These are phyloP conservation scores for Cyclospora cayetanensis DNA, from an alignment of 169 alveolate genomes.

Conservation along the genomic window DNA sequence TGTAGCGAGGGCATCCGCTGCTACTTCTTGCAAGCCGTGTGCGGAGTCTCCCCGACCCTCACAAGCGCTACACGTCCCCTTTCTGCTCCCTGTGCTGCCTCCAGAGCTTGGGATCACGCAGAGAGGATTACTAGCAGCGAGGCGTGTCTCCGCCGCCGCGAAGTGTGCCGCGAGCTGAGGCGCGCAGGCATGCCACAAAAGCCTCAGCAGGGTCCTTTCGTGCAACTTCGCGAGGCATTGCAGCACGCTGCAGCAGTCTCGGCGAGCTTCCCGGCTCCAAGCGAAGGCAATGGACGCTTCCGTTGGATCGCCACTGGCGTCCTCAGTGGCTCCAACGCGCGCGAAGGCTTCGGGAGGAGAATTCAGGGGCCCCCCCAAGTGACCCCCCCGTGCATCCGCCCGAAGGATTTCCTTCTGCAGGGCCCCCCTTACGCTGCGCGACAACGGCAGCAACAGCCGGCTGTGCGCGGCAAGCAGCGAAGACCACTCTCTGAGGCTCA, in stretches of 20 bases:
- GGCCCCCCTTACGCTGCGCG: neutral
- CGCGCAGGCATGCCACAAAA: neutral
- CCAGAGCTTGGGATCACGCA: neutral
- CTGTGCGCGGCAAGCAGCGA: neutral
- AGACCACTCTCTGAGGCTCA: neutral
- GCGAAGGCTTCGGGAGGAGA: too few relatives aligned
- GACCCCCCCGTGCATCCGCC: too few relatives aligned
- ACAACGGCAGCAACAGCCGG: neutral
- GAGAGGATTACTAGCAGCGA: neutral
- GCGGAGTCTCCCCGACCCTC: too few relatives aligned
- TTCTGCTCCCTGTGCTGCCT: neutral
- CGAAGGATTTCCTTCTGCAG: neutral
- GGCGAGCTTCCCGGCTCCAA: neutral
- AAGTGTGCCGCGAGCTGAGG: neutral
- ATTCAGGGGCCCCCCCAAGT: too few relatives aligned
- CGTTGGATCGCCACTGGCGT: too few relatives aligned
- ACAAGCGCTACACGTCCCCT: too few relatives aligned
- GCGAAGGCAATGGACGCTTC: neutral
- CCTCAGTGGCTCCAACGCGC: too few relatives aligned
- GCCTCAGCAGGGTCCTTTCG: neutral
- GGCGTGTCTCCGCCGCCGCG: neutral
- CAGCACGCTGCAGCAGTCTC: neutral
- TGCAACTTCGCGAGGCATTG: conserved; percentile 14
- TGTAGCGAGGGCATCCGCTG: neutral
- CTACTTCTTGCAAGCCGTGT: neutral